Evolutionary conservation across 306 rosid genomes (phyloP).

Genomic region (Medicago ruthenica): DNA sequence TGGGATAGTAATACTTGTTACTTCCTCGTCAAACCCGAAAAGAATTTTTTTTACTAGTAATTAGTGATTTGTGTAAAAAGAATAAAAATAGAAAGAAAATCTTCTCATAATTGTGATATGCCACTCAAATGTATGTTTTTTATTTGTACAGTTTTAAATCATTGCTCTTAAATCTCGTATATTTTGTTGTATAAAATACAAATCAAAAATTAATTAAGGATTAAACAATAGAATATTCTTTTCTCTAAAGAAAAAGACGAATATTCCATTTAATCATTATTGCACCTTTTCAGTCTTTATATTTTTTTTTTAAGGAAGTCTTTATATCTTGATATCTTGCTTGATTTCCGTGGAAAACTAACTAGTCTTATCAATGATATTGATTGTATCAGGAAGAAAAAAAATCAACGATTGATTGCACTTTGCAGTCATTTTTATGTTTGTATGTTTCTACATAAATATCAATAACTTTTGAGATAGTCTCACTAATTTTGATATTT

Average conservation of each 20-base stretch:
- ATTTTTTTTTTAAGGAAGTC: too few species aligned
- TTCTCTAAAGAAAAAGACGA: background rate
- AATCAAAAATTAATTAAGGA: background rate
- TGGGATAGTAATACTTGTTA: too few species aligned
- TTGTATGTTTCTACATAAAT: background rate
- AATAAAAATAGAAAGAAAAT: background rate
- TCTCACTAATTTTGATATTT: background rate
- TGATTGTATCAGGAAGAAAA: background rate
- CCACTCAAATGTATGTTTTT: background rate
- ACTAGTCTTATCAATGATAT: background rate
- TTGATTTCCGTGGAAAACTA: background rate
- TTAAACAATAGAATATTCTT: background rate
- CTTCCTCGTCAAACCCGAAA: too few species aligned
- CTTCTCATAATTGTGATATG: background rate
- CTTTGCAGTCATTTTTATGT: too few species aligned
- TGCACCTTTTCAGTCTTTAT: background rate
- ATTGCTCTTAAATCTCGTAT: too few species aligned
- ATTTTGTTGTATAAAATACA: background rate
- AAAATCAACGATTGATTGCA: background rate
- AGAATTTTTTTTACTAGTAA: too few species aligned
- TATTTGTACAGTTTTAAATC: too few species aligned
- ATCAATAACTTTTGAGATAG: background rate
- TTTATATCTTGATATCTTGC: background rate
- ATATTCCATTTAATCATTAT: constrained; percentile 2
- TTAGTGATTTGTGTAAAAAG: background rate